Conservation (phyloP, 2,329 filamentous ascomycete species). For the Bipolaris oryzae region DNA sequence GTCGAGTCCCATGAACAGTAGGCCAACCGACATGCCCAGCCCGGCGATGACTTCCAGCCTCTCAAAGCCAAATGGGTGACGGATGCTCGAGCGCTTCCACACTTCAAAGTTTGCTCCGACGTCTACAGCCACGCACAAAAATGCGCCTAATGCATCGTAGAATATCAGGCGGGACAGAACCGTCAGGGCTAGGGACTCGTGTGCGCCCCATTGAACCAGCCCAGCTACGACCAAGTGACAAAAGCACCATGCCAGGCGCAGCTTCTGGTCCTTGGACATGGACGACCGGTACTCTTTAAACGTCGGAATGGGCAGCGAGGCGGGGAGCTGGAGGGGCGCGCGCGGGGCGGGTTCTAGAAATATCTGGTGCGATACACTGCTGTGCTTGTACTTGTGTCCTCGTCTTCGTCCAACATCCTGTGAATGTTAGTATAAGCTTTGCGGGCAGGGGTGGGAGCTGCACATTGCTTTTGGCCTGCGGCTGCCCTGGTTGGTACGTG, state of each 20-base stretch:
- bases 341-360: constrained; percentile 90
- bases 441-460: constrained; percentile 1
- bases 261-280: constrained; percentile 86
- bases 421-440: constrained; percentile 30
- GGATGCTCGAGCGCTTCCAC: constrained; percentile 89
- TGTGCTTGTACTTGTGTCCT: constrained; percentile 98
- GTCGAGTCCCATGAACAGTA: constrained; percentile 97
- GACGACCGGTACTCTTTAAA: constrained; percentile 84
- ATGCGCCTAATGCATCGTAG: constrained; percentile 91
- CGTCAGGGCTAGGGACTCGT: constrained; percentile 87
- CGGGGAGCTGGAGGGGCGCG: constrained; percentile 85
- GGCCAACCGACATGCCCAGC: constrained; percentile 92
- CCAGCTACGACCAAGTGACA: constrained; percentile 84
- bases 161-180: constrained; percentile 91
- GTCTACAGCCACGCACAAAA: constrained; percentile 89
- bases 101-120: constrained; percentile 97
- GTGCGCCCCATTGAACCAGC: constrained; percentile 83
- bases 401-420: constrained; percentile 89
- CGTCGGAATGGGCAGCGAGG: constrained; percentile 90
- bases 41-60: constrained; percentile 92
- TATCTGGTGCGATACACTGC: constrained; percentile 93
- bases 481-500: constrained; percentile 59
- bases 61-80: constrained; percentile 91
- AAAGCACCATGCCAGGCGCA: constrained; percentile 84
- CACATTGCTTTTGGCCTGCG: constrained; percentile 71